Conservation (phyloP, 2,329 filamentous ascomycete genomes). For the Stylonectria norvegica region DNA sequence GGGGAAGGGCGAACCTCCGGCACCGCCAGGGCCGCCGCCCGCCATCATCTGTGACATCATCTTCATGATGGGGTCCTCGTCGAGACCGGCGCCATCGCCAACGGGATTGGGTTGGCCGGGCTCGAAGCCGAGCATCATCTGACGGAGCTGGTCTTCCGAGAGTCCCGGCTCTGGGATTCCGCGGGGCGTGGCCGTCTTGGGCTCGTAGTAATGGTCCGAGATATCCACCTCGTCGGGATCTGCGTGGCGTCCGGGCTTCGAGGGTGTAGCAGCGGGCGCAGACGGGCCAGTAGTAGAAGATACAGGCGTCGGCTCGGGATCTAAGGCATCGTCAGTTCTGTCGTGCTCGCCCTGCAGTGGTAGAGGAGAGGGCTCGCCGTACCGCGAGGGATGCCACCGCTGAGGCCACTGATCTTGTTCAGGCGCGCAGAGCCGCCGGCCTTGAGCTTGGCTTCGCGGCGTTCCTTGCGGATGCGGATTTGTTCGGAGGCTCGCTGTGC, state of each 20-base stretch:
- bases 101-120: conserved; percentile 27
- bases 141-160: conserved; percentile 59
- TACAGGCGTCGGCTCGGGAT: conserved; percentile 9
- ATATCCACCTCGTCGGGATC: conserved; percentile 78
- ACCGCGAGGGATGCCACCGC: conserved; percentile 40
- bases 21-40: conserved; percentile 34
- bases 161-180: conserved; percentile 31
- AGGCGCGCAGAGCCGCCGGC: conserved; percentile 67
- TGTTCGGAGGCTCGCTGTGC: conserved; percentile 58
- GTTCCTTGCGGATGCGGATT: conserved; percentile 72
- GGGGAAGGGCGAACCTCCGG: conserved; percentile 26
- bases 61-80: conserved; percentile 48
- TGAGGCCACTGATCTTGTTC: conserved; percentile 71
- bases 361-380: too few species aligned
- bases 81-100: conserved; percentile 17
- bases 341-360: too few species aligned
- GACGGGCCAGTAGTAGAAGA: conserved; percentile 26
- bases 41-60: conserved; percentile 73
- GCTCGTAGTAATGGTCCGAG: conserved; percentile 67
- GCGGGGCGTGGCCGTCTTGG: conserved; percentile 36
- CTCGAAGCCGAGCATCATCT: conserved; percentile 61
- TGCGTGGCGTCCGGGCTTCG: conserved; percentile 41
- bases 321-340: background rate
- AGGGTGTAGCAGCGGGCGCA: conserved; percentile 31
- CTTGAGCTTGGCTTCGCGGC: conserved; percentile 74